A percentile compares a stretch with the other conserved stretches of the same genome.
These are phyloP conservation scores for Parachaetomium inaequale DNA, from an alignment of 495 filamentous ascomycete genomes.

Conservation along the genomic window DNA sequence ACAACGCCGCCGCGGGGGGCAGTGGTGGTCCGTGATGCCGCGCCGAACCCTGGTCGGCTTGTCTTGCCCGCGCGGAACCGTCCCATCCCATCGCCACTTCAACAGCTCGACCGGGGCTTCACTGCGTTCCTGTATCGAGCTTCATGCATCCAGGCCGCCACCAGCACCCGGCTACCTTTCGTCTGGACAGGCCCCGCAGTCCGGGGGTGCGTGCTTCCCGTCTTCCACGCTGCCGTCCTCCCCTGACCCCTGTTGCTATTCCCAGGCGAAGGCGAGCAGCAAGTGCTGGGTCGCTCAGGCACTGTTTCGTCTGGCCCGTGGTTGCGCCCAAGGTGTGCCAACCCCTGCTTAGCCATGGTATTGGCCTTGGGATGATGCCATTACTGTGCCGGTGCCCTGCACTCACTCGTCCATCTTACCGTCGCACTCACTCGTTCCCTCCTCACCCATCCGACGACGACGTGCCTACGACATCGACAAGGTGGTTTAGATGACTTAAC, in stretches of 20 bases:
- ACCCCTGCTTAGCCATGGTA: slow-evolving; percentile 12
- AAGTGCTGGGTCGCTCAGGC: slow-evolving; percentile 39
- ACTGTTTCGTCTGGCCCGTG: slow-evolving; percentile 47
- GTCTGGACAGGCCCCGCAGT: slow-evolving; percentile 26
- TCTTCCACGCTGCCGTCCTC: slow-evolving; percentile 15
- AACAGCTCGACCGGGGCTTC: slow-evolving; percentile 11
- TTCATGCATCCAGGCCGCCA: slow-evolving; percentile 23
- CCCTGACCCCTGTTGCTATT: slow-evolving; percentile 40
- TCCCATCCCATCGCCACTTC: background rate
- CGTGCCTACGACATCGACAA: slow-evolving; percentile 33
- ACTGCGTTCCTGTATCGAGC: slow-evolving; percentile 12
- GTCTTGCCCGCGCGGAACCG: background rate
- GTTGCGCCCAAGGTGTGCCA: slow-evolving; percentile 31
- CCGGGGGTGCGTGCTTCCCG: slow-evolving; percentile 10
- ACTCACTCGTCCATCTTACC: slow-evolving; percentile 27
- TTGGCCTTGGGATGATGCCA: slow-evolving; percentile 21
- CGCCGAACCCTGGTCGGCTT: background rate
- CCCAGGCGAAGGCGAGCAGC: slow-evolving; percentile 32
- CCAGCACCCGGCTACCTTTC: slow-evolving; percentile 14
- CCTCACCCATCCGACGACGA: slow-evolving; percentile 34
- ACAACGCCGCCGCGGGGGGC: background rate
- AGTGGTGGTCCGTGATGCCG: background rate
- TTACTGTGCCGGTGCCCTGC: slow-evolving; percentile 27
- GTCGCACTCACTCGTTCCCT: slow-evolving; percentile 28
- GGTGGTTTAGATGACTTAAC: slow-evolving; percentile 47